These are phyloP conservation scores for Blastocystis sp. DNA, from an alignment of 352 stramenopile genomes.

Conservation along the genomic window DNA sequence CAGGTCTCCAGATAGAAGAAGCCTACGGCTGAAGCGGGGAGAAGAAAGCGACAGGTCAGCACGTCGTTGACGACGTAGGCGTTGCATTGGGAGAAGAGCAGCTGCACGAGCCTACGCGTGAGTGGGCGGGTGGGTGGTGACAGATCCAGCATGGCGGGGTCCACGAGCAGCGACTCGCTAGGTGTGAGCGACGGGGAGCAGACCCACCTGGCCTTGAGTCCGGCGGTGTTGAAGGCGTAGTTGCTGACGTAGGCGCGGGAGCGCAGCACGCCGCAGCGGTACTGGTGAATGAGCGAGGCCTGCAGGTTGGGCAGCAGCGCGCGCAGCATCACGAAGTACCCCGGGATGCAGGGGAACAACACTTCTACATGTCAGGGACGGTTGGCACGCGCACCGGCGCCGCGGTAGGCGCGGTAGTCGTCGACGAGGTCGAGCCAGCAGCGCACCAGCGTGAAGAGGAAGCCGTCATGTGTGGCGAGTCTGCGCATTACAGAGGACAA, in stretches of 20 bases:
- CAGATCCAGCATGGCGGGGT: slow-evolving; percentile 29
- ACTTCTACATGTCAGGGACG: neutral
- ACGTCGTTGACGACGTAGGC: slow-evolving; percentile 33
- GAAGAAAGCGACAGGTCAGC: neutral
- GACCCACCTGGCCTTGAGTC: neutral
- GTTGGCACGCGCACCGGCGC: neutral
- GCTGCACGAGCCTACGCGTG: slow-evolving; percentile 23
- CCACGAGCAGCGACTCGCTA: slow-evolving; percentile 27
- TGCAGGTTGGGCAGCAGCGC: slow-evolving; percentile 41
- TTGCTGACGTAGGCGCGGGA: neutral
- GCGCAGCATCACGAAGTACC: slow-evolving; percentile 30
- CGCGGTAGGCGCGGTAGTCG: neutral
- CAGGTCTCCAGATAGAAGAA: slow-evolving; percentile 24
- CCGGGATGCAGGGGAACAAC: slow-evolving; percentile 12
- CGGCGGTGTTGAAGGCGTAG: slow-evolving; percentile 1
- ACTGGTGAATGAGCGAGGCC: slow-evolving; percentile 31
- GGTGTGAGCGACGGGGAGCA: neutral
- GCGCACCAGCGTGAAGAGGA: slow-evolving; percentile 13
- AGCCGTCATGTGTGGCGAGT: neutral
- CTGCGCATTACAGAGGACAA: neutral
- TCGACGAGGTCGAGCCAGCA: slow-evolving; percentile 34
- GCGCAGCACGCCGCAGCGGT: slow-evolving; percentile 15
- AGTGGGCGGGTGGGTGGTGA: neutral
- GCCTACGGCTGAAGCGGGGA: neutral
- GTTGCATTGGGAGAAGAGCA: slow-evolving; percentile 62